These are phyloP conservation scores for Nicotiana sylvestris DNA, from an alignment of 257 asterid species.

Conservation along the genomic window DNA sequence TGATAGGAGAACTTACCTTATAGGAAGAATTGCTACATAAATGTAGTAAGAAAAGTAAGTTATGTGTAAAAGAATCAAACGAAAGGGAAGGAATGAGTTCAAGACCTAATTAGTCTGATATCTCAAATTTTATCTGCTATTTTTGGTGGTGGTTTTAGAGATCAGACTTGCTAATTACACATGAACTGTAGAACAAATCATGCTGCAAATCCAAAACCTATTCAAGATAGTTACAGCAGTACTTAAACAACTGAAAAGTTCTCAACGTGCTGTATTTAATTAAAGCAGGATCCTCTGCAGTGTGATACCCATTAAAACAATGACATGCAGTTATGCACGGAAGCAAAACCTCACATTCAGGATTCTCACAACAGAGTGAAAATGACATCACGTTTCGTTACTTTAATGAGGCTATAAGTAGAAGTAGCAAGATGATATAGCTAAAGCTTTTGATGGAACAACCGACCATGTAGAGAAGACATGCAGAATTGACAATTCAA, in stretches of 20 bases:
- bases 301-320: neutral
- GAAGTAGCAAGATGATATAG: neutral
- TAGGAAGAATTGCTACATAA: neutral
- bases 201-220: neutral
- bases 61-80: neutral
- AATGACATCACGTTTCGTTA: neutral
- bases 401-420: neutral
- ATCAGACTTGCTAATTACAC: neutral
- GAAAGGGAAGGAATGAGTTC: neutral
- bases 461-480: neutral
- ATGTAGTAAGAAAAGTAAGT: neutral
- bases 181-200: neutral
- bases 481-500: slow-evolving; percentile 7
- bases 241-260: neutral
- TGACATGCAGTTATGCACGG: neutral
- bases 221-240: neutral
- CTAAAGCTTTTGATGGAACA: neutral
- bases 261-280: neutral
- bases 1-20: neutral
- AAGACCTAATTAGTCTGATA: neutral
- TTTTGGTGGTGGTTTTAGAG: too few species aligned
- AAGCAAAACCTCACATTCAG: neutral
- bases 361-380: neutral
- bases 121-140: neutral
- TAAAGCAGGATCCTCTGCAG: neutral